Evolutionary conservation across 805 yeast species (phyloP).

Genomic region (Candida piceae): DNA sequence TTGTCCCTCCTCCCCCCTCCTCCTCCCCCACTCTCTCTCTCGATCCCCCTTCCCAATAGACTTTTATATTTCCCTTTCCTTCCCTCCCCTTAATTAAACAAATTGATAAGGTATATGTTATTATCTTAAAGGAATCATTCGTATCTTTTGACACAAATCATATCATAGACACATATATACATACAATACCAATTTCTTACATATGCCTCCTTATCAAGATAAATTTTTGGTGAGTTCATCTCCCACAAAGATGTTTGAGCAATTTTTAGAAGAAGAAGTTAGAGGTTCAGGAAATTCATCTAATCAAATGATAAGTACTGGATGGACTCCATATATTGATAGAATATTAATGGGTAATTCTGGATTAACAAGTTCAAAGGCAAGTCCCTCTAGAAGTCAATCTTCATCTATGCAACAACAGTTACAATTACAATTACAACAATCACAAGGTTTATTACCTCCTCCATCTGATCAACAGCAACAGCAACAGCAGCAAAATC

Average conservation of each 20-base stretch:
- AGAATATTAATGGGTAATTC: constrained; percentile 13
- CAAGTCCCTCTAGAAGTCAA: constrained; percentile 11
- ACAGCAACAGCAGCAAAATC: constrained; percentile 4
- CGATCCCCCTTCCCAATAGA: too few relatives aligned
- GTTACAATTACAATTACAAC: constrained; percentile 4
- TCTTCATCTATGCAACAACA: constrained; percentile 5
- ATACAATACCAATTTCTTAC: constrained; percentile 1
- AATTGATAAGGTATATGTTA: too few relatives aligned
- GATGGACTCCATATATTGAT: constrained; percentile 27
- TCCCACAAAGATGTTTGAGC: constrained; percentile 27
- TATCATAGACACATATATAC: not conserved
- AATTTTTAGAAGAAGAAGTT: constrained; percentile 14
- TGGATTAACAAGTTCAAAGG: constrained; percentile 1
- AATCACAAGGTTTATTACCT: not conserved
- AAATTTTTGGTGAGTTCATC: constrained; percentile 23
- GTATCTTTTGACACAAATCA: too few relatives aligned
- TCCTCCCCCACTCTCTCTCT: too few relatives aligned
- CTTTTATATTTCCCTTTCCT: too few relatives aligned
- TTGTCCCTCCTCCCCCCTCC: too few relatives aligned
- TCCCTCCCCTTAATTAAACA: too few relatives aligned
- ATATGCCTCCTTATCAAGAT: constrained; percentile 17
- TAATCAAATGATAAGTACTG: constrained; percentile 7
- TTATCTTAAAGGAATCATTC: too few relatives aligned
- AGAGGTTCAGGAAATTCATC: not conserved
- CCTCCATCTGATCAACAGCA: constrained; percentile 1